Evolutionary conservation across 257 asterid genomes (phyloP), one percentile per base, ranked within the genome.

Genomic region (Nicotiana noctiflora): DNA sequence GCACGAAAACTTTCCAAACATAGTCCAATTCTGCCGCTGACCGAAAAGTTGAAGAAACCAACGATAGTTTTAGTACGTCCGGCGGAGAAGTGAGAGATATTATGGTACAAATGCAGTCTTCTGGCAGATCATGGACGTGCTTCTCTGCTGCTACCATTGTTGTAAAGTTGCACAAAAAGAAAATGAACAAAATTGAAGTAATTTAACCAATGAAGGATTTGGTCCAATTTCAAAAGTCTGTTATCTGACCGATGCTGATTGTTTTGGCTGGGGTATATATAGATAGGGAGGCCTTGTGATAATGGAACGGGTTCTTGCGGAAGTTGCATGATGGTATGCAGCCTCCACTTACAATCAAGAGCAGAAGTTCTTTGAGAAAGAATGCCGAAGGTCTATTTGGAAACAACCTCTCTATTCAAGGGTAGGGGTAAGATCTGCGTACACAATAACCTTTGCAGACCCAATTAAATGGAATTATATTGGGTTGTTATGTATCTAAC

Each of bases 1-100:
- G 90, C 85, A 87, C 78, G 85, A 87, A 87, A 65, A 66, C 65
- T 0, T 60, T 79, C 90, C 90, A 87, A 13, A 83, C 88, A 56
- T 25, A 15, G 65, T 87, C 86, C 2, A 83, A 84, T 5, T 66
- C 84, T 2, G 85, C 84, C 3, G 75, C 85, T 15, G 84, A 79
- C 27, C 82, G 86, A 49, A 81, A 55, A 21, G 49, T 56, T 8
- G 80, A 78, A 14, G 83, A 76, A 55, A 80, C 86, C 77, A 70
- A 10, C 5, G 87, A 82, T 11, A 84, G 19, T 75, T 79, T 78
- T 40, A 82, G 72, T 5, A 80, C 83, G 27, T 87, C 88, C 3
- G 17, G 59, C 0, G 90, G 90, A 52, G 81, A 77, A n/a, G 88
- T 87, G 13, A 87, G 84, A 37, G 83, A 81, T 9, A 84, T 15